Conservation (phyloP, 169 alveolate species). For the Toxoplasma gondii region DNA sequence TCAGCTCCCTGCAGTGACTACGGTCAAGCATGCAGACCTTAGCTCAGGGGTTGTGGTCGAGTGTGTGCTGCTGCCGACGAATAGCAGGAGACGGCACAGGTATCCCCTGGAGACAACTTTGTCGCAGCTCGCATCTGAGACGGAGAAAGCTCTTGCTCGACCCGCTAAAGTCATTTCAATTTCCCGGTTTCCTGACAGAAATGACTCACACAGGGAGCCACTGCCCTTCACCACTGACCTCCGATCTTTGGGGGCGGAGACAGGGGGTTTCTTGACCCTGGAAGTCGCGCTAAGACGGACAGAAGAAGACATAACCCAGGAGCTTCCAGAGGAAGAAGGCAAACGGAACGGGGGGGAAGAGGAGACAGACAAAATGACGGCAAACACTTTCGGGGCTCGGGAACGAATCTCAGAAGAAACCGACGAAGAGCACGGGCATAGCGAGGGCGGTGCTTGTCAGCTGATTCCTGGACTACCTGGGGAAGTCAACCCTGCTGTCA, state of each 20-base stretch:
- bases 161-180: background rate
- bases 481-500: background rate
- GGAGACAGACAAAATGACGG: background rate
- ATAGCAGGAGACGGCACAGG: background rate
- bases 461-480: background rate
- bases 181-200: background rate
- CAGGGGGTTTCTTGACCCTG: background rate
- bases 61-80: background rate
- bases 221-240: background rate
- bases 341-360: background rate
- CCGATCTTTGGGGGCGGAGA: background rate
- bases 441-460: background rate
- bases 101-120: background rate
- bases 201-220: background rate
- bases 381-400: background rate
- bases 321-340: background rate
- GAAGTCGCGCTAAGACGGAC: background rate
- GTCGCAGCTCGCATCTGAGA: slow-evolving; percentile 24
- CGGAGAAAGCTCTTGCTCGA: background rate
- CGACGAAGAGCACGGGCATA: background rate
- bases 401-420: background rate
- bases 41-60: background rate
- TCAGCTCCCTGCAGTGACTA: background rate
- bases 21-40: background rate
- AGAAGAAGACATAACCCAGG: background rate